phyloP scores from a whole-genome alignment of 2,329 filamentous ascomycete genomes.

The Sarocladiaceae sp. region DNA sequence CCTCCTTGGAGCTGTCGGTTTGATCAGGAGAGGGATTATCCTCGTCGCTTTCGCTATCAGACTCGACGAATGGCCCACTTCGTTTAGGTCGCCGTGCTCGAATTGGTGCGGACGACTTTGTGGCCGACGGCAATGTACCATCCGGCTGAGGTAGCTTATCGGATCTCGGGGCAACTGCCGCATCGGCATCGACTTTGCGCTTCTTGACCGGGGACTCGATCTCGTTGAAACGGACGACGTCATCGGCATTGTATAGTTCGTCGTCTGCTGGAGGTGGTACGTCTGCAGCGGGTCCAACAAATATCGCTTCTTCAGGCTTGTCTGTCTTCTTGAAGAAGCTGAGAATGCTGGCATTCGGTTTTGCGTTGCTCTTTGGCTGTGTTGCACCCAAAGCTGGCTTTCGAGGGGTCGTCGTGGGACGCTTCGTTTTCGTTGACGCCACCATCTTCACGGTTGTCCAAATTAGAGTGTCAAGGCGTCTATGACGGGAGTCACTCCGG shows the following conservation, averaged over 20 bases:
- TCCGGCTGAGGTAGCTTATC: not conserved
- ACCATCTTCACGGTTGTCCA: conserved; percentile 24
- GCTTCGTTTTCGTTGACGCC: conserved; percentile 25
- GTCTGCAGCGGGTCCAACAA: conserved; percentile 32
- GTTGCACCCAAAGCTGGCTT: conserved; percentile 21
- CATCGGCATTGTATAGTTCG: conserved; percentile 24
- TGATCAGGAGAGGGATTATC: conserved; percentile 3
- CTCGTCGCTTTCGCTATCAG: conserved; percentile 46
- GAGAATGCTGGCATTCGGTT: conserved; percentile 62
- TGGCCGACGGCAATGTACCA: conserved; percentile 12
- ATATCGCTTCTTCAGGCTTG: conserved; percentile 54
- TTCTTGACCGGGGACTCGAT: conserved; percentile 26
- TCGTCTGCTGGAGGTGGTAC: conserved; percentile 14
- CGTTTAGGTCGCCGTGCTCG: conserved; percentile 28
- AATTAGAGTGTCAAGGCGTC: not conserved
- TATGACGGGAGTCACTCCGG: not conserved
- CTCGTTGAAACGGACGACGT: conserved; percentile 27
- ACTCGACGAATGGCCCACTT: conserved; percentile 62
- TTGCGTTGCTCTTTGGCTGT: conserved; percentile 29
- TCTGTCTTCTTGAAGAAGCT: conserved; percentile 72
- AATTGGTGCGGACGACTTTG: conserved; percentile 17
- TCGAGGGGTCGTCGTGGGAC: conserved; percentile 26
- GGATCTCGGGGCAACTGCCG: not conserved
- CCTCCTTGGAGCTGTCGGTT: too few relatives aligned
- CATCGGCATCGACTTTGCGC: conserved; percentile 16